phyloP scores from a whole-genome alignment of 768 basidiomycete genomes.

The Russula griseocarnosa region DNA sequence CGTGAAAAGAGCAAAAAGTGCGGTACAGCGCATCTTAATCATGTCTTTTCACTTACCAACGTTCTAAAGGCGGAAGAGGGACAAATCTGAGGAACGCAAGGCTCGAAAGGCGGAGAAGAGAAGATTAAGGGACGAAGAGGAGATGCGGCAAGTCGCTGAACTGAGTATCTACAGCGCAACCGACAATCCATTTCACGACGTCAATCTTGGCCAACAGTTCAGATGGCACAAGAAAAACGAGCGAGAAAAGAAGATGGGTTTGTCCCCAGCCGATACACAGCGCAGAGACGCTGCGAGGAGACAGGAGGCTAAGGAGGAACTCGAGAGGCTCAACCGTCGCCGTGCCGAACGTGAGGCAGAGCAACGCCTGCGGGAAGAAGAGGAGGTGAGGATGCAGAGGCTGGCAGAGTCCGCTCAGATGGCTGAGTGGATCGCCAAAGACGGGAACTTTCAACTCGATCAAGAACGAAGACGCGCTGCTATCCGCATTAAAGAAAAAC shows the following conservation, averaged over 20 bases:
- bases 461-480: constrained; percentile 88
- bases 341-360: constrained; percentile 93
- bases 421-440: constrained; percentile 97
- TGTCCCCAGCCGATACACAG: constrained; percentile 74
- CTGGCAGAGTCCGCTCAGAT: constrained; percentile 94
- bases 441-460: constrained; percentile 94
- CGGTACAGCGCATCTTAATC: constrained; percentile 26
- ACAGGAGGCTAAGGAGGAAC: constrained; percentile 91
- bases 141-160: constrained; percentile 88
- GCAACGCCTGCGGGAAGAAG: constrained; percentile 82
- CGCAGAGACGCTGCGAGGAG: constrained; percentile 73
- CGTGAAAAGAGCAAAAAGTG: constrained; percentile 45
- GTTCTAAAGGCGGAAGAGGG: constrained; percentile 64
- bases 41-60: neutral
- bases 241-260: constrained; percentile 86
- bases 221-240: constrained; percentile 99
- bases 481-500: constrained; percentile 91
- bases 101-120: constrained; percentile 88
- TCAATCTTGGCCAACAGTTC: constrained; percentile 94
- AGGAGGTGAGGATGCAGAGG: constrained; percentile 83
- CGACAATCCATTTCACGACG: constrained; percentile 98
- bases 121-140: constrained; percentile 77
- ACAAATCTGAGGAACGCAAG: constrained; percentile 80
- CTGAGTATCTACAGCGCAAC: constrained; percentile 93
- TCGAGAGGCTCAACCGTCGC: constrained; percentile 84